Conservation (phyloP, 2,329 filamentous ascomycete species). For the Geosmithia flava region DNA sequence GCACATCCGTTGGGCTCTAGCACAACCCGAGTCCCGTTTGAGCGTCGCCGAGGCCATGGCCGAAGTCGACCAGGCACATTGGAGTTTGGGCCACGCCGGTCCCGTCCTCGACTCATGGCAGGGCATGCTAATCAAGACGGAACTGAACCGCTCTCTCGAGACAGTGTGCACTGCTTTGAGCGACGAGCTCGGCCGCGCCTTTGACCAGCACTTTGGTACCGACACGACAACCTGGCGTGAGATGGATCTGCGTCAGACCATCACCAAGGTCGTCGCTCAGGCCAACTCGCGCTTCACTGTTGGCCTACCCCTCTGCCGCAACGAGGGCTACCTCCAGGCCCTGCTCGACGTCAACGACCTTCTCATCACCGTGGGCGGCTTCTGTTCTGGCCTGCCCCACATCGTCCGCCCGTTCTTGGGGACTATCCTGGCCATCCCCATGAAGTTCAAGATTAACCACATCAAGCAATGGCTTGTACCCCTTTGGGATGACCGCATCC, state of each 20-base stretch:
- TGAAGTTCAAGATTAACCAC: slow-evolving; percentile 10
- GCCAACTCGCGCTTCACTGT: slow-evolving; percentile 17
- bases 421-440: slow-evolving; percentile 9
- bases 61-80: slow-evolving; percentile 22
- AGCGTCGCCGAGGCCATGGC: slow-evolving; percentile 20
- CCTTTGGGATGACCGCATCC: slow-evolving; percentile 10
- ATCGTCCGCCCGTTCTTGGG: slow-evolving; percentile 19
- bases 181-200: slow-evolving; percentile 18
- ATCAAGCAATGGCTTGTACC: slow-evolving; percentile 14
- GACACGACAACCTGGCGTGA: slow-evolving; percentile 20
- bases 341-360: slow-evolving; percentile 15
- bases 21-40: slow-evolving; percentile 24
- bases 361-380: slow-evolving; percentile 18
- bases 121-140: slow-evolving; percentile 19
- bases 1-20: slow-evolving; percentile 23
- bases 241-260: slow-evolving; percentile 12
- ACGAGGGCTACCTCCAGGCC: slow-evolving; percentile 19
- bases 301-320: slow-evolving; percentile 16
- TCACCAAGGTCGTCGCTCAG: slow-evolving; percentile 17
- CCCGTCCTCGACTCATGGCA: slow-evolving; percentile 22
- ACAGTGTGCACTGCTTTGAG: slow-evolving; percentile 18
- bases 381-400: slow-evolving; percentile 14
- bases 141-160: slow-evolving; percentile 20
- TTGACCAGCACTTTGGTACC: slow-evolving; percentile 20
- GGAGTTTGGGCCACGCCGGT: slow-evolving; percentile 21